Percentiles rank a stretch among this genome's conserved stretches.
phyloP scores from a whole-genome alignment of 2,329 filamentous ascomycete species.

The Dryadomyces sulphureus region DNA sequence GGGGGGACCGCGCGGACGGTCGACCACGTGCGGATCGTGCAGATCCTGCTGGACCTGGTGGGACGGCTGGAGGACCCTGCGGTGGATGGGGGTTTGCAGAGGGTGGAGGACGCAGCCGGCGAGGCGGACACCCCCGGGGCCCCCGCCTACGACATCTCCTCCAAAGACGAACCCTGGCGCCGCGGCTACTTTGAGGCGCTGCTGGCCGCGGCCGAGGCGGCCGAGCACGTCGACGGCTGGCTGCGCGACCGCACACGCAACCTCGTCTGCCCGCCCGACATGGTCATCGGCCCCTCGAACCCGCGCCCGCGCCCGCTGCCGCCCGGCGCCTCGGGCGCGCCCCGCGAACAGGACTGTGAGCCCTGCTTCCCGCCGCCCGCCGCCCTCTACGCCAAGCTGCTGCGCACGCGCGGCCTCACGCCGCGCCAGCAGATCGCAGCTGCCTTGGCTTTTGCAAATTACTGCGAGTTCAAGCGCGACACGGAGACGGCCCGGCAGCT shows the following conservation, averaged over 20 bases:
- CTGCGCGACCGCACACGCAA: constrained; percentile 53
- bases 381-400: constrained; percentile 64
- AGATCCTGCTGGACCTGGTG: constrained; percentile 44
- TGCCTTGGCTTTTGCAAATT: constrained; percentile 69
- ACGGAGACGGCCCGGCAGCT: constrained; percentile 5
- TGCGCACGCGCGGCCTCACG: constrained; percentile 68
- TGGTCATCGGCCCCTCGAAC: constrained; percentile 72
- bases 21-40: constrained; percentile 57
- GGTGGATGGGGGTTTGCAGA: constrained; percentile 43
- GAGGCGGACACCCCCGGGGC: neutral
- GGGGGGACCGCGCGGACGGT: constrained; percentile 22
- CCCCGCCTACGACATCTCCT: constrained; percentile 47
- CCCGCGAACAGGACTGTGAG: constrained; percentile 62
- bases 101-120: neutral
- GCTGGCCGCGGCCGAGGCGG: constrained; percentile 59
- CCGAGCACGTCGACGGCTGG: constrained; percentile 72
- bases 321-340: constrained; percentile 44
- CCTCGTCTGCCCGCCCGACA: constrained; percentile 54
- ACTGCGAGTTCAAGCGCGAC: constrained; percentile 61
- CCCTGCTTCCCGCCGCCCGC: constrained; percentile 56
- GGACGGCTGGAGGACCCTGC: constrained; percentile 52
- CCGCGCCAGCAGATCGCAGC: constrained; percentile 69
- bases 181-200: constrained; percentile 73
- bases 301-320: constrained; percentile 62
- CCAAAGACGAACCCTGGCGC: constrained; percentile 71